Percentiles rank a stretch among this genome's conserved stretches.
Evolutionary conservation across 192 early-diverging fungal species (phyloP).

Genomic region (Radiomyces spectabilis): DNA sequence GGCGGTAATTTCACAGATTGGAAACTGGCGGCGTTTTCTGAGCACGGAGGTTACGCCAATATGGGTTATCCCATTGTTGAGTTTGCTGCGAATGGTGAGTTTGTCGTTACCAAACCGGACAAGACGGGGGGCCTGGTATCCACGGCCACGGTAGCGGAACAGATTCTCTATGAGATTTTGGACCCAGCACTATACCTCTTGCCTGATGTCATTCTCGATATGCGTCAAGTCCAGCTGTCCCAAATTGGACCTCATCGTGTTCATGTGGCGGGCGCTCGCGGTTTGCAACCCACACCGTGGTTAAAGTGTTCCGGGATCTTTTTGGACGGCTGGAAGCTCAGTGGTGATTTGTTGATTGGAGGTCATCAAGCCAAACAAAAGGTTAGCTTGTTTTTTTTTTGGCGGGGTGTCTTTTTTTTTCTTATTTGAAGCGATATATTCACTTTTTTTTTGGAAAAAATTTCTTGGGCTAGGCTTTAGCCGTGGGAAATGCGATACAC

Average conservation of each 20-base stretch:
- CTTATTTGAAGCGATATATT: background rate
- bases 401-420: background rate
- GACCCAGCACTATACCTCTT: conserved; percentile 58
- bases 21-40: conserved; percentile 42
- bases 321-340: conserved; percentile 52
- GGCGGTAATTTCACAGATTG: conserved; percentile 68
- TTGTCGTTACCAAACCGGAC: conserved; percentile 52
- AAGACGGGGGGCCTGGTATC: conserved; percentile 56
- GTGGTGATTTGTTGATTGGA: conserved; percentile 49
- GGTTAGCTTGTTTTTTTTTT: background rate
- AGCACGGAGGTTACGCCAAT: conserved; percentile 48
- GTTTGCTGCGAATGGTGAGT: conserved; percentile 42
- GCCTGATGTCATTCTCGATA: conserved; percentile 58
- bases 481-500: conserved; percentile 44
- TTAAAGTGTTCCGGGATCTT: conserved; percentile 59
- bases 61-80: conserved; percentile 68
- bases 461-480: conserved; percentile 25
- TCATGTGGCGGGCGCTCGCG: conserved; percentile 50
- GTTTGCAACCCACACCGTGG: conserved; percentile 44
- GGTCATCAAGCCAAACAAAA: conserved; percentile 44
- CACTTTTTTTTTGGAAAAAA: background rate
- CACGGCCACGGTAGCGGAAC: conserved; percentile 49
- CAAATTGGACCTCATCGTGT: conserved; percentile 51
- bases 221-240: conserved; percentile 45
- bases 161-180: conserved; percentile 58